Percentiles rank a stretch among this genome's conserved stretches.
phyloP scores from a whole-genome alignment of 176 grass and related monocot species.

The Paspalum vaginatum region DNA sequence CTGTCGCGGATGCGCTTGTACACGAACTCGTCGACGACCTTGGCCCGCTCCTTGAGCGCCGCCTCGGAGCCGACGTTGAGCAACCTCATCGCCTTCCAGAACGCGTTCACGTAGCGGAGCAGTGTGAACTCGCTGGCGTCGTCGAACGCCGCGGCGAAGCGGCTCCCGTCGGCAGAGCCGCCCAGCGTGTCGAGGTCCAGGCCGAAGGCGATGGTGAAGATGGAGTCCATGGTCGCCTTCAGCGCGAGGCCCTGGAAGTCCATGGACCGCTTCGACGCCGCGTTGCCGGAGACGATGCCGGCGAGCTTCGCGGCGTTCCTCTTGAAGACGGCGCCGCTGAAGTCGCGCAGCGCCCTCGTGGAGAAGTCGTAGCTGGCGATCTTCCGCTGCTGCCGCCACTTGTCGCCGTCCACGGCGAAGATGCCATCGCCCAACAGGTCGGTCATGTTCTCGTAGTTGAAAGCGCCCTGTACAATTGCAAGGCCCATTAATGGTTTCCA shows the following conservation, averaged over 20 bases:
- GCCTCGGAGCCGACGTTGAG: conserved; percentile 55
- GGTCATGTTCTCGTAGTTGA: conserved; percentile 42
- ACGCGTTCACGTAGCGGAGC: conserved; percentile 55
- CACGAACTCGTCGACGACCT: conserved; percentile 57
- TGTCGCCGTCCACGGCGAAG: conserved; percentile 68
- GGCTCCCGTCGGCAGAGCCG: conserved; percentile 31
- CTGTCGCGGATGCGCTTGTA: conserved; percentile 47
- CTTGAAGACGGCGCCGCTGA: conserved; percentile 59
- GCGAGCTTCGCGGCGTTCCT: conserved; percentile 56
- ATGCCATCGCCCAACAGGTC: conserved; percentile 73
- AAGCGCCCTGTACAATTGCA: conserved; percentile 28
- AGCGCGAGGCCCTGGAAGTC: conserved; percentile 59
- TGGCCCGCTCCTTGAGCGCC: conserved; percentile 37
- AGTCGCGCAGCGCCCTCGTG: conserved; percentile 54
- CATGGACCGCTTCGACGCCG: not conserved
- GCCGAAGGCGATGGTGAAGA: conserved; percentile 62
- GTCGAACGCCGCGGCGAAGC: conserved; percentile 69
- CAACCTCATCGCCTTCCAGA: conserved; percentile 58
- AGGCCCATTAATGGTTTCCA: not conserved
- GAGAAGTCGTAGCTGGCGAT: conserved; percentile 73
- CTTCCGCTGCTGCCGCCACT: conserved; percentile 69
- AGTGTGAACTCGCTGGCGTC: conserved; percentile 62
- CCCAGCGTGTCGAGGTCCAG: conserved; percentile 50
- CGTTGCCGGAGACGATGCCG: conserved; percentile 18
- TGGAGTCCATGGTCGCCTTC: conserved; percentile 71